Base-by-base conservation (phyloP, 164 flowering plant species). In the Annona squamosa region DNA sequence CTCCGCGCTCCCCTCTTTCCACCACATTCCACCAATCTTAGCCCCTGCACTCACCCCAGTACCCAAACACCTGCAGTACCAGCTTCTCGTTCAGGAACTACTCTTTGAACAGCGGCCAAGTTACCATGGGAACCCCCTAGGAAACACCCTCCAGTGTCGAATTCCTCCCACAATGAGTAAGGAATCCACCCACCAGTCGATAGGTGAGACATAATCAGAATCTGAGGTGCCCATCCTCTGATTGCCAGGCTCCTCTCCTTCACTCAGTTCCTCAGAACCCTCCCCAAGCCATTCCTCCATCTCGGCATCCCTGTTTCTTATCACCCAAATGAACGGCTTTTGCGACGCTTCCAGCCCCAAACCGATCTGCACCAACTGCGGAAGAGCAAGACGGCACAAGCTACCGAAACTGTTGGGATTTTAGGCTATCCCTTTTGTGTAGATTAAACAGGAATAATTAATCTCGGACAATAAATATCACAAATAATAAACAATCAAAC, bases 121-220 rank as follows among this genome's bases (percentile, higher is more conserved):
- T 86, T 10, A 86, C 65, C 87, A 88, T 79, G 7, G 92, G 91
- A 65, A 90, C 80, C 0, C 89, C 88, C 0, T 82, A 71, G 7
- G 79, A 70, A 0, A 84, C 48, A 4, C 84, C 87, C 76, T 90
- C 94, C 17, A 85, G 48, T 0, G 89, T 82, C 1, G 91, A 90
- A 79, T 90, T 90, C 93, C 93, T 87, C 0, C 90, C 88, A 42
- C 87, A 86, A 44, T 87, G 93, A 1, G 87, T 87, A 46, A 89
- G 43, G 76, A 89, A 87, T 47, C 87, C 90, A 67, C 87, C 81
- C 0, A 84, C 37, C 37, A 26, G 37, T 69, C 0, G 91, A 72
- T 0, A 74, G 78, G 75, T 88, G 91, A 0, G 90, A 80, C 48
- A 90, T 71, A 4, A 88, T 86, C 19, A 86, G 72, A 3, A 86